phyloP scores from a whole-genome alignment of 2,329 filamentous ascomycete species.

The Tolypocladium nubicola region DNA sequence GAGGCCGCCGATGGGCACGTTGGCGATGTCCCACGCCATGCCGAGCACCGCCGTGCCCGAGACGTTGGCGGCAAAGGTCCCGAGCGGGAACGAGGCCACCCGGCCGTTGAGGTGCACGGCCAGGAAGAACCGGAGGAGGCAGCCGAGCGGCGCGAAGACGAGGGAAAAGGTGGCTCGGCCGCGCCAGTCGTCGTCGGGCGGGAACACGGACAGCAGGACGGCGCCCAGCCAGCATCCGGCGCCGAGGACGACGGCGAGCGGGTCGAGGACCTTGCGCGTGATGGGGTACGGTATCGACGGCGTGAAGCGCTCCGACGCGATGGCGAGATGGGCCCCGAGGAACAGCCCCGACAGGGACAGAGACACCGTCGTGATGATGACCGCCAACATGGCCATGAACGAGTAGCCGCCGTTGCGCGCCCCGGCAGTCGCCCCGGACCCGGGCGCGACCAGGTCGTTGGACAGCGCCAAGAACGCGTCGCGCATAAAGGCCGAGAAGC shows the following conservation, averaged over 20 bases:
- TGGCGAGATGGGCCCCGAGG: slow-evolving; percentile 65
- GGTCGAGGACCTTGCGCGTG: slow-evolving; percentile 53
- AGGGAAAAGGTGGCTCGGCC: slow-evolving; percentile 64
- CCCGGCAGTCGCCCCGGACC: slow-evolving; percentile 24
- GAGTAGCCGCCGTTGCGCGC: slow-evolving; percentile 63
- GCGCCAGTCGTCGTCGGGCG: slow-evolving; percentile 67
- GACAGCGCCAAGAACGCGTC: slow-evolving; percentile 71
- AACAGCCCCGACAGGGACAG: slow-evolving; percentile 61
- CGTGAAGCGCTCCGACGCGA: slow-evolving; percentile 43
- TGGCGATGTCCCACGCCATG: slow-evolving; percentile 71
- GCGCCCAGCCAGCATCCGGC: slow-evolving; percentile 71
- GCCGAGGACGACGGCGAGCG: slow-evolving; percentile 50
- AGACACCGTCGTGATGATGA: slow-evolving; percentile 61
- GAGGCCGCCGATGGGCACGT: slow-evolving; percentile 43
- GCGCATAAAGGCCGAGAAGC: slow-evolving; percentile 76
- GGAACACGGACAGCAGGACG: slow-evolving; percentile 59
- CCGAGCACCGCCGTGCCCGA: slow-evolving; percentile 65
- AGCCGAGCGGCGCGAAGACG: slow-evolving; percentile 75
- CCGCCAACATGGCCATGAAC: slow-evolving; percentile 68
- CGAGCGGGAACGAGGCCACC: slow-evolving; percentile 62
- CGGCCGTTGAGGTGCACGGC: slow-evolving; percentile 61
- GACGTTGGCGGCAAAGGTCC: slow-evolving; percentile 77
- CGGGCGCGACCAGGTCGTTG: slow-evolving; percentile 49
- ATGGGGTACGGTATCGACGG: slow-evolving; percentile 50
- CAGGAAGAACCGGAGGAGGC: slow-evolving; percentile 62